Conservation (phyloP, 2,329 filamentous ascomycete genomes). For the Fusarium praegraminearum region DNA sequence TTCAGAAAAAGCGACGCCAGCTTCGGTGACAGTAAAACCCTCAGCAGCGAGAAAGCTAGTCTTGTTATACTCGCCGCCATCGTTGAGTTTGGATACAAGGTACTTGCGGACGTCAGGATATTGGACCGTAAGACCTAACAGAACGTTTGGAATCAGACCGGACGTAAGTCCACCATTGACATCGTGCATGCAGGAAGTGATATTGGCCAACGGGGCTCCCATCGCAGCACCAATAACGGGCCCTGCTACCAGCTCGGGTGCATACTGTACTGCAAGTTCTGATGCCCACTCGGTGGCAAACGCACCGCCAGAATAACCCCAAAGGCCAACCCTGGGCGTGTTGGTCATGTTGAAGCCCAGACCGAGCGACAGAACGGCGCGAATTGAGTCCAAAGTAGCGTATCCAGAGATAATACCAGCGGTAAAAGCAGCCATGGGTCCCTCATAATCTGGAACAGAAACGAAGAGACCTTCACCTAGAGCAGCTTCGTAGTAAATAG, state of each 20-base stretch:
- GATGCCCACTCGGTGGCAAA: conserved; percentile 65
- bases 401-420: conserved; percentile 59
- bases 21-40: conserved; percentile 11
- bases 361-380: conserved; percentile 54
- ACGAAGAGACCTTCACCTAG: conserved; percentile 47
- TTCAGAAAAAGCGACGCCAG: conserved; percentile 19
- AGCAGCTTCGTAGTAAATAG: neutral
- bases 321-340: conserved; percentile 57
- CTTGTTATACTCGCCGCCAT: conserved; percentile 25
- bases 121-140: conserved; percentile 40
- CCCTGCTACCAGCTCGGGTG: conserved; percentile 58
- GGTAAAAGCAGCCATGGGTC: conserved; percentile 58
- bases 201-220: conserved; percentile 60
- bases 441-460: conserved; percentile 61
- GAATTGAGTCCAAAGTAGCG: conserved; percentile 59
- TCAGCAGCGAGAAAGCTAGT: conserved; percentile 41
- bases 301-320: conserved; percentile 69
- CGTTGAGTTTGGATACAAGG: conserved; percentile 38
- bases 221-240: conserved; percentile 61
- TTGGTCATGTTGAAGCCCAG: conserved; percentile 47
- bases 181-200: conserved; percentile 51
- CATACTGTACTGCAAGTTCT: conserved; percentile 64
- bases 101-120: conserved; percentile 31
- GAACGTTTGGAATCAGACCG: conserved; percentile 32
- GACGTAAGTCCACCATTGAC: conserved; percentile 48